Percentiles rank a stretch among this genome's conserved stretches.
These are phyloP conservation scores for Bombardia bombarda DNA, from an alignment of 495 filamentous ascomycete species.

Conservation along the genomic window DNA sequence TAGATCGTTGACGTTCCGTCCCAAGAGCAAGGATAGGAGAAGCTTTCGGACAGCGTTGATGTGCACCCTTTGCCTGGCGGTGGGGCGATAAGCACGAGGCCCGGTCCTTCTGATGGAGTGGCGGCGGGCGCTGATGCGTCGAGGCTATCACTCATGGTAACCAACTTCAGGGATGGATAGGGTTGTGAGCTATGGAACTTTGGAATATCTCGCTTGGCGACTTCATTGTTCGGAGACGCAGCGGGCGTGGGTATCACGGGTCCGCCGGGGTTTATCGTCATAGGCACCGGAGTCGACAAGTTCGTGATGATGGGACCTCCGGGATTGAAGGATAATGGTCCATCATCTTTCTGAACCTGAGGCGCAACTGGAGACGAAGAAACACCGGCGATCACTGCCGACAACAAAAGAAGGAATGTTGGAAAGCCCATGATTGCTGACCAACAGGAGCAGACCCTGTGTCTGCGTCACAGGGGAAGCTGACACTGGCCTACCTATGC, in stretches of 20 bases:
- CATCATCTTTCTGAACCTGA: not conserved
- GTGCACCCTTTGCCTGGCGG: conserved; percentile 18
- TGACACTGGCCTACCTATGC: too few species aligned
- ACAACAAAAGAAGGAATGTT: conserved; percentile 9
- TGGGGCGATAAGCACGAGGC: not conserved
- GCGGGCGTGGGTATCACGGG: not conserved
- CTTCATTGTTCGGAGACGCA: not conserved
- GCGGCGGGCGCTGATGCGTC: not conserved
- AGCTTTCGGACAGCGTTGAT: conserved; percentile 9
- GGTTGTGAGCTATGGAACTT: too few species aligned
- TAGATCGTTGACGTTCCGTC: conserved; percentile 19
- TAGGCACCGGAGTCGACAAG: not conserved
- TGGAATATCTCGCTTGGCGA: not conserved
- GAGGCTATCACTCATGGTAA: too few species aligned
- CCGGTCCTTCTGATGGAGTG: not conserved
- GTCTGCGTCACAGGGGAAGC: conserved; percentile 2
- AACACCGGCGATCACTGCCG: conserved; percentile 6
- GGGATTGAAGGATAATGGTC: not conserved
- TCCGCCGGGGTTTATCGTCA: not conserved
- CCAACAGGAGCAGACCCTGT: conserved; percentile 3
- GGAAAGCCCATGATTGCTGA: conserved; percentile 12
- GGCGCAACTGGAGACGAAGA: conserved; percentile 9
- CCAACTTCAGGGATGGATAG: too few species aligned
- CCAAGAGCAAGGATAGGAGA: conserved; percentile 17
- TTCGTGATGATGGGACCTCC: not conserved